Base-by-base conservation (phyloP, 768 basidiomycete genomes). In the Obba rivulosa region DNA sequence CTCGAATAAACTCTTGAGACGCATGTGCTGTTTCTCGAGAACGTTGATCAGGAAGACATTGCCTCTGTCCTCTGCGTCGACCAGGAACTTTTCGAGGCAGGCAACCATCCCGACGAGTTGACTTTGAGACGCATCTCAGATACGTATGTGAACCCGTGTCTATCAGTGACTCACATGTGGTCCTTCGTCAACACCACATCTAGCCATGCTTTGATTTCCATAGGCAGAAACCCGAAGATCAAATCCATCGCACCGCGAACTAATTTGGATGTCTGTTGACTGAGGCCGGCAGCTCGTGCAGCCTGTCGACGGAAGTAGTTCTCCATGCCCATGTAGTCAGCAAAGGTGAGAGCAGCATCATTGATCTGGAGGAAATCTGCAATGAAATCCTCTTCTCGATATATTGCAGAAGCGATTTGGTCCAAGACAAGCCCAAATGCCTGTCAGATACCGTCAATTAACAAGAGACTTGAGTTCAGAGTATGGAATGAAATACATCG, bases 221-320 rank as follows among this genome's bases (percentile, higher is more conserved):
- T 72, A 2, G 86, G 84, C 16, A 98, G 69, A 70, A 95, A 98
- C 8, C 93, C 92, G 64, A 97, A 98, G 45, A 97, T 92, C 45
- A 95, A 69, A 55, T 98, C 95, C 87, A 97, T 81, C 23, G 92
- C 90, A 2, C 85, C 84, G 17, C 91, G 81, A 24, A 93, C 78
- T 8, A 94, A 77, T 68, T 94, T 93, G 50, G 72, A 61, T 22
- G 92, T 92, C 7, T 79, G 67, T 46, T 76, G 75, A 50, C 80
- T 81, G 38, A 94, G 73, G 23, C 81, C 79, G 22, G 75, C 76
- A 43, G 79, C 72, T 22, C 89, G 75, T 5, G 85, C 74, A n/a
- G 95, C 95, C 62, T 97, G 91, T 41, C 95, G 73, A 21, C 91
- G 78, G 72, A 96, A 96, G 66, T 96, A 98, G 51, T 82, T 91